Conservation (phyloP, 1,139 yeast species). For the Yamadazyma songkhlaensis region DNA sequence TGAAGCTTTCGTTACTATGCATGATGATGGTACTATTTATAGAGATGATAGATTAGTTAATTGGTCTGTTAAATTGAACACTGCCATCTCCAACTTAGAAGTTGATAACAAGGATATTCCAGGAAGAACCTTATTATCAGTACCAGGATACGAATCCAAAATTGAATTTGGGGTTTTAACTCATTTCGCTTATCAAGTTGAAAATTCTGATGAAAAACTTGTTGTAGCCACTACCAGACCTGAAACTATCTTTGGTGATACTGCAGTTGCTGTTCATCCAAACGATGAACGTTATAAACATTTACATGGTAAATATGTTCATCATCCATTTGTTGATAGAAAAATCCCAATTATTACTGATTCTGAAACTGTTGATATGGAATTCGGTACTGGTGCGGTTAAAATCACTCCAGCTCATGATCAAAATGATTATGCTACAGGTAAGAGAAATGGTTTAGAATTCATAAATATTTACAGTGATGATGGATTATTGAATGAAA, state of each 20-base stretch:
- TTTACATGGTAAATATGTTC: conserved; percentile 87
- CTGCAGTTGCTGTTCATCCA: conserved; percentile 97
- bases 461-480: conserved; percentile 89
- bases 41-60: conserved; percentile 91
- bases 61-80: conserved; percentile 94
- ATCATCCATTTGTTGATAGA: conserved; percentile 88
- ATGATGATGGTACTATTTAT: conserved; percentile 93
- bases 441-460: conserved; percentile 89
- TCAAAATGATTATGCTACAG: conserved; percentile 93
- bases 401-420: conserved; percentile 99
- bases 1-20: conserved; percentile 88
- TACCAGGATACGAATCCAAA: conserved; percentile 88
- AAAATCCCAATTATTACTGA: conserved; percentile 86
- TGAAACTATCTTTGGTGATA: conserved; percentile 96
- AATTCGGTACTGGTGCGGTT: conserved; percentile 99
- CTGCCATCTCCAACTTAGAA: conserved; percentile 94
- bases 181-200: conserved; percentile 88
- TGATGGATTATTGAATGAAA: conserved; percentile 85
- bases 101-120: conserved; percentile 88
- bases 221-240: conserved; percentile 99
- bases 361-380: conserved; percentile 96
- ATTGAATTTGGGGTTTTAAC: conserved; percentile 96
- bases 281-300: conserved; percentile 89
- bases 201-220: conserved; percentile 81
- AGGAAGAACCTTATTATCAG: conserved; percentile 75